Evolutionary conservation across 1,139 yeast genomes (phyloP), one percentile per base, ranked within the genome.

Genomic region (Hyphopichia khmerensis): DNA sequence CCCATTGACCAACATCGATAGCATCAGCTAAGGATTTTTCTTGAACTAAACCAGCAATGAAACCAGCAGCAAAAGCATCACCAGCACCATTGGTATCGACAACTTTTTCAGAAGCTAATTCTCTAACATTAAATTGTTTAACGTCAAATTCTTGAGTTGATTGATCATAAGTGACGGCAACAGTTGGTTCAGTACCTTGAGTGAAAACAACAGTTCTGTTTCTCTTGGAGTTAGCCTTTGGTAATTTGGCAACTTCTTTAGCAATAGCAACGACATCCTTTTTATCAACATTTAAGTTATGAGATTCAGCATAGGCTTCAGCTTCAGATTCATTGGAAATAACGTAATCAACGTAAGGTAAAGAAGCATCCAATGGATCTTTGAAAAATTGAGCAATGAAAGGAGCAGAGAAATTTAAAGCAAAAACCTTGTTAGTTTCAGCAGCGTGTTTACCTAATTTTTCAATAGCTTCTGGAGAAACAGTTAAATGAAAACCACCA

Each of bases 81-180:
- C 99, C 99, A 38, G 99, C 99, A 75, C 99, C 99, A 71, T 93
- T 93, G 62, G 98, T 88, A 72, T 93, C 99, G 45, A 78, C 84
- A 50, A 93, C 79, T 67, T 85, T 75, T 40, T 76, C 69, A 38
- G 79, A 60, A 38, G 80, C 85, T 60, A 93, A 77, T 48, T 84
- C 79, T 55, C 80, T 84, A 43, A 93, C 96, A 41, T 86, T 76
- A 75, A 67, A 82, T 56, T 73, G 72, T 52, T 77, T 65, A 48
- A 78, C 69, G 18, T 63, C 66, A 56, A 65, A 77, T 36, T 75
- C 61, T 46, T 77, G 78, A 38, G 76, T 60, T 31, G 65, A 65
- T 42, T 69, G 65, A 49, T 79, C 74, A 59, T 77, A 74, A 42
- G 79, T 69, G 48, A 84, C 96, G 35, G 83, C 77, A 50, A 91